These are phyloP conservation scores for Candida boidinii DNA, from an alignment of 805 yeast genomes.

Conservation along the genomic window DNA sequence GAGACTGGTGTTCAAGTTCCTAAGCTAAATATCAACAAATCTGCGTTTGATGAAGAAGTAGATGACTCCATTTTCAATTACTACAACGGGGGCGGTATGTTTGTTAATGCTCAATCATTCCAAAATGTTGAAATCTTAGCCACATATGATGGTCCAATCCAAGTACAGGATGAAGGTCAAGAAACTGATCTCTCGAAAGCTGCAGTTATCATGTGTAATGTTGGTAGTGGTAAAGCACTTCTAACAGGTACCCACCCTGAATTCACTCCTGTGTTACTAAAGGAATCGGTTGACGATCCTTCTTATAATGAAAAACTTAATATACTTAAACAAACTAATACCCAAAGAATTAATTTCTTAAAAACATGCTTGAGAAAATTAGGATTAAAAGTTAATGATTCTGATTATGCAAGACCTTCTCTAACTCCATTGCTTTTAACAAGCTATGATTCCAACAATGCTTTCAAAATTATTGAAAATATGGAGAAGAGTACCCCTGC, in stretches of 20 bases:
- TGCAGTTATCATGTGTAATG: conserved; percentile 60
- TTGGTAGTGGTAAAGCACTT: conserved; percentile 70
- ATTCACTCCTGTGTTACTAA: conserved; percentile 47
- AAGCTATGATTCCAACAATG: conserved; percentile 26
- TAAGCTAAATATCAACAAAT: conserved; percentile 29
- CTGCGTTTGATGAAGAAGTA: conserved; percentile 20
- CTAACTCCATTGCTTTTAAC: conserved; percentile 59
- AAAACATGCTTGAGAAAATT: conserved; percentile 45
- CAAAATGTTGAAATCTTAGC: conserved; percentile 68
- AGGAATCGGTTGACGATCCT: conserved; percentile 19
- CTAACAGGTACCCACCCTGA: conserved; percentile 90
- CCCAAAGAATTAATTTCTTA: conserved; percentile 46
- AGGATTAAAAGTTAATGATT: conserved; percentile 62
- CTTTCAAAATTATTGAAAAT: conserved; percentile 23
- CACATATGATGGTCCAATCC: conserved; percentile 45
- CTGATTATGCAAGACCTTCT: conserved; percentile 44
- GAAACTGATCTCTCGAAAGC: conserved; percentile 33
- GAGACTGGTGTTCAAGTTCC: conserved; percentile 70
- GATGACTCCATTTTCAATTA: conserved; percentile 32
- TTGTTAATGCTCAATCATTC: conserved; percentile 62
- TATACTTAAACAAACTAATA: conserved; percentile 34
- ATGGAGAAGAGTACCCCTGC: conserved; percentile 18
- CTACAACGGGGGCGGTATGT: conserved; percentile 87
- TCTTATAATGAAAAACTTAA: conserved; percentile 27
- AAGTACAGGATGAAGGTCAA: conserved; percentile 30